Conservation (phyloP, 108 stramenopile species). For the Nannochloropsis salina region DNA sequence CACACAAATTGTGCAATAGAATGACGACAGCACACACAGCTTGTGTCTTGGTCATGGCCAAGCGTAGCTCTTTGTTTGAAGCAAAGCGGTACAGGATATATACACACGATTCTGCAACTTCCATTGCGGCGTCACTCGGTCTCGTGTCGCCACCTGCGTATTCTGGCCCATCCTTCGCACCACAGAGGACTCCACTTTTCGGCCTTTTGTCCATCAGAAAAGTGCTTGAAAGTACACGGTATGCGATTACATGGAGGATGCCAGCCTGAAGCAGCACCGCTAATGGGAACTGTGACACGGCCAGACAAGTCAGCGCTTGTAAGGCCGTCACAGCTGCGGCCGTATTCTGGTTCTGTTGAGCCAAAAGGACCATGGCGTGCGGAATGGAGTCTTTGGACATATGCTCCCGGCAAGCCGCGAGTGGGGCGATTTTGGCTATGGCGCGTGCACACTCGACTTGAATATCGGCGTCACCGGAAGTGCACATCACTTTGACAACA, state of each 20-base stretch:
- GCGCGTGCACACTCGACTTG: not conserved
- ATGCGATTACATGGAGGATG: not conserved
- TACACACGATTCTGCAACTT: not conserved
- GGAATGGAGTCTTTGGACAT: conserved; percentile 17
- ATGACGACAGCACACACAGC: not conserved
- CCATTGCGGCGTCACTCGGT: too few relatives aligned
- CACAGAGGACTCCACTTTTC: not conserved
- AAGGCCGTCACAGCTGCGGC: not conserved
- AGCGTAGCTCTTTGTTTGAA: not conserved
- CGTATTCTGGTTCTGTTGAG: not conserved
- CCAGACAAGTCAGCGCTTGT: not conserved
- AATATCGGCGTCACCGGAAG: not conserved
- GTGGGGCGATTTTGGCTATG: not conserved
- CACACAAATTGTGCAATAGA: not conserved
- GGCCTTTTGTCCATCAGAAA: not conserved
- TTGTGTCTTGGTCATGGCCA: not conserved
- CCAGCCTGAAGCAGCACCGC: conserved; percentile 14
- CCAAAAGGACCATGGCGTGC: conserved; percentile 3
- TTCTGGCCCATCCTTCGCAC: not conserved
- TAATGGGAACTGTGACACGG: conserved; percentile 2
- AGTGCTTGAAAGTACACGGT: not conserved
- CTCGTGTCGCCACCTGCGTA: not conserved
- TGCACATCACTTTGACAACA: conserved; percentile 17
- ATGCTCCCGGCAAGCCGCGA: not conserved
- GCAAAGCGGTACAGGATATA: not conserved